A percentile compares a stretch with the other conserved stretches of the same genome.
phyloP scores from a whole-genome alignment of 106 monocot genomes.

The Apostasia shenzhenica region DNA sequence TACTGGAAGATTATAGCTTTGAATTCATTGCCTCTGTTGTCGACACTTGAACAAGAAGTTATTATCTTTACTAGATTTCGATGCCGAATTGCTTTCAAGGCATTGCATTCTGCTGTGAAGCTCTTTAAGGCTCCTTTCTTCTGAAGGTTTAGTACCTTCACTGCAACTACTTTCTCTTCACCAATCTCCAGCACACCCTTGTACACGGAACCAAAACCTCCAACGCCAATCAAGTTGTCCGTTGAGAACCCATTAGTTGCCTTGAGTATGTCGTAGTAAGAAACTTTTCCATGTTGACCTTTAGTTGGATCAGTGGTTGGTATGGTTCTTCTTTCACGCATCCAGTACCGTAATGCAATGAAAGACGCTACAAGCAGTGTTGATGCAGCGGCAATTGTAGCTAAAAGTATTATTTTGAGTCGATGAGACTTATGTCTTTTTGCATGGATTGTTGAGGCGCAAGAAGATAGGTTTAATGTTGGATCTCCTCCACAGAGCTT shows the following conservation, averaged over 20 bases:
- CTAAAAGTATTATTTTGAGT: neutral
- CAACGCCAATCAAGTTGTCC: neutral
- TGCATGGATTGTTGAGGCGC: neutral
- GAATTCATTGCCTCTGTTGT: constrained; percentile 16
- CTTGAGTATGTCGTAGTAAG: neutral
- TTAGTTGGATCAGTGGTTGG: no score
- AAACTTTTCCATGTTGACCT: neutral
- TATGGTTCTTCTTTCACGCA: neutral
- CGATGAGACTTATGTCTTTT: neutral
- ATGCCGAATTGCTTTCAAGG: neutral
- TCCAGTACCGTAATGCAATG: neutral
- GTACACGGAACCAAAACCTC: neutral
- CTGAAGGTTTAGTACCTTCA: constrained; percentile 27
- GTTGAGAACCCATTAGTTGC: neutral
- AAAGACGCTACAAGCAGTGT: neutral
- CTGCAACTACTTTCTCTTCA: neutral
- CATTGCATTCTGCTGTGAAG: neutral
- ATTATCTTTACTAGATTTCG: constrained; percentile 20
- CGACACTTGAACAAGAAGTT: constrained; percentile 18
- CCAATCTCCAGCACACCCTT: neutral
- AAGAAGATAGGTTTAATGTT: neutral
- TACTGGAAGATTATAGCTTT: constrained; percentile 24
- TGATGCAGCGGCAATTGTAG: neutral
- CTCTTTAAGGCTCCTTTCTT: constrained; percentile 13
- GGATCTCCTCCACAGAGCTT: constrained; percentile 13